Conservation (phyloP, 805 yeast genomes). For the Blastobotrys attinorum region DNA sequence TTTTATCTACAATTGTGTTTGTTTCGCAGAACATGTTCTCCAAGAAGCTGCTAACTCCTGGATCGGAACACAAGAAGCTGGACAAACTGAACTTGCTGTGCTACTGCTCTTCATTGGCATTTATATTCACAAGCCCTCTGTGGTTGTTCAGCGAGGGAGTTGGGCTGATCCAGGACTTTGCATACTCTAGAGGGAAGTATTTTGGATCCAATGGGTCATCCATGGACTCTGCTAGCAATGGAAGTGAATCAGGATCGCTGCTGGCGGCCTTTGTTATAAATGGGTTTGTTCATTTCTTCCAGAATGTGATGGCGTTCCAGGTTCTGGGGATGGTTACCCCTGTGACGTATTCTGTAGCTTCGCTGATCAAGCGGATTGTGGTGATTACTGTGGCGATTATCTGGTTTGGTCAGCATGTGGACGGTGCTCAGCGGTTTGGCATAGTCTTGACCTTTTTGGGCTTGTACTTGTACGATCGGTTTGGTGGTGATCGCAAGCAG, state of each 20-base stretch:
- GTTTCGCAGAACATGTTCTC: slow-evolving; percentile 84
- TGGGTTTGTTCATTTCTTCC: slow-evolving; percentile 71
- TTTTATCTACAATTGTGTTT: slow-evolving; percentile 62
- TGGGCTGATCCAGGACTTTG: slow-evolving; percentile 12
- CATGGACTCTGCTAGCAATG: background rate
- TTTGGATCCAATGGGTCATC: slow-evolving; percentile 4
- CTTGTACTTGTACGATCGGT: slow-evolving; percentile 34
- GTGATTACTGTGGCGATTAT: slow-evolving; percentile 72
- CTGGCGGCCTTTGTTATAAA: slow-evolving; percentile 44
- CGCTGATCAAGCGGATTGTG: slow-evolving; percentile 81
- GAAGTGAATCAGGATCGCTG: slow-evolving; percentile 30
- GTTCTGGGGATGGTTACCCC: slow-evolving; percentile 76
- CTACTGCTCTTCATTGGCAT: slow-evolving; percentile 71
- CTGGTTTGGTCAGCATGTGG: slow-evolving; percentile 42
- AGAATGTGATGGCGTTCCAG: slow-evolving; percentile 75
- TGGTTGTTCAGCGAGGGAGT: slow-evolving; percentile 56
- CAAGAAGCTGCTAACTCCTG: slow-evolving; percentile 60
- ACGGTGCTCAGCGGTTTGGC: slow-evolving; percentile 34
- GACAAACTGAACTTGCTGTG: slow-evolving; percentile 76
- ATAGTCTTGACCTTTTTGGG: slow-evolving; percentile 34
- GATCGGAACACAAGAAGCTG: slow-evolving; percentile 36
- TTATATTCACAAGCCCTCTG: slow-evolving; percentile 62
- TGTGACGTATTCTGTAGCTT: slow-evolving; percentile 77
- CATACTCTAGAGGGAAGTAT: slow-evolving; percentile 4
- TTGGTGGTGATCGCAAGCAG: slow-evolving; percentile 30